Evolutionary conservation across 1,284 basidiomycete species (phyloP), one percentile per base, ranked within the genome.

Genomic region (Ganoderma sinense): DNA sequence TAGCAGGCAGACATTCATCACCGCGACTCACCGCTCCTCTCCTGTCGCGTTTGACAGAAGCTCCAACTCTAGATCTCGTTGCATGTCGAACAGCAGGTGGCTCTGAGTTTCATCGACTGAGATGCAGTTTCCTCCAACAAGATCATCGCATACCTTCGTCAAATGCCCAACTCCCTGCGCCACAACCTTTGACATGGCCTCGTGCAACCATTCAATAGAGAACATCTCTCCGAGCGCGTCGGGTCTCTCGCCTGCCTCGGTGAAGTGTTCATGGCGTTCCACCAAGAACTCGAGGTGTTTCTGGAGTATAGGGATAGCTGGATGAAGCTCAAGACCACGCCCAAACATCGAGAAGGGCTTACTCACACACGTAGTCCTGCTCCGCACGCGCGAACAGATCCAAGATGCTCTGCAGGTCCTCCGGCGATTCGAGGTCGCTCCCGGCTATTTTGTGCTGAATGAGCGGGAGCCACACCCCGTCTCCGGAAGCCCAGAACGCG

Each of bases 331-430:
- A 75, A 56, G 66, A 69, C 74, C 59, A 71, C 33, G 67, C 58
- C 48, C 39, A 63, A 71, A 61, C 66, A 64, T 63, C 62, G 53
- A n/a, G 64, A 68, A 20, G 55, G 8, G 11, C 45, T 33, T 63
- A 80, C 94, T 80, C 79, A 96, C 95, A 96, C 39, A 95, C 77
- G 78, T 96, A 96, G 76, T 97, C 95, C 20, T 80, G 82, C 78
- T 95, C 93, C 20, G 95, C 94, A 59, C 85, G 86, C 56, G 84
- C 80, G 77, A 92, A 96, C 59, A 90, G 73, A n/a, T 86, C 85
- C 67, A 94, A 79, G 14, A 94, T 78, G 60, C 90, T 88, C 55
- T 86, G 76, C 29, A 90, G 82, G 16, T 85, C 87, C 61, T 88
- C 85, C 20, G 80, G 76, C 4, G 85, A 84, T 41, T 86, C 82